These are phyloP conservation scores for Onygenales sp. DNA, from an alignment of 2,329 filamentous ascomycete species.

Conservation along the genomic window DNA sequence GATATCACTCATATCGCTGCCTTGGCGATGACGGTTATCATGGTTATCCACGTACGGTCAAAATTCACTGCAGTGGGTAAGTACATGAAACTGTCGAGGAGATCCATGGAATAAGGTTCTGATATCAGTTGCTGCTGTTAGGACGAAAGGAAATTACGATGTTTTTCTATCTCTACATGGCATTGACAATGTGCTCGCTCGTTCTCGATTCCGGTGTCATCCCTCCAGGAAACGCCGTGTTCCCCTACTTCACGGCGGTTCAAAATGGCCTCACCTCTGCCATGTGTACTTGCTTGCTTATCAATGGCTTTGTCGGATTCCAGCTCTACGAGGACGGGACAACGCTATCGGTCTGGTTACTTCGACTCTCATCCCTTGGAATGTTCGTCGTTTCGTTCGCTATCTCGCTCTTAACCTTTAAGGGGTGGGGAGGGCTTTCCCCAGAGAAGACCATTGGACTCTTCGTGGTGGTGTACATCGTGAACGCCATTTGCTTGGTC, in stretches of 20 bases:
- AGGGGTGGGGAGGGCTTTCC: constrained; percentile 74
- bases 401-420: constrained; percentile 85
- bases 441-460: constrained; percentile 80
- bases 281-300: constrained; percentile 76
- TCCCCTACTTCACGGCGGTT: constrained; percentile 82
- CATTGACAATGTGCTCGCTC: constrained; percentile 79
- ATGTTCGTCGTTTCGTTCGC: constrained; percentile 84
- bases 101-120: constrained; percentile 5
- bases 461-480: constrained; percentile 83
- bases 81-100: constrained; percentile 20
- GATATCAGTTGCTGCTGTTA: constrained; percentile 19
- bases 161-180: constrained; percentile 96
- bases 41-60: constrained; percentile 92
- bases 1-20: constrained; percentile 88
- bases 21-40: constrained; percentile 85
- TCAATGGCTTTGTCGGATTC: constrained; percentile 98
- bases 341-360: constrained; percentile 82
- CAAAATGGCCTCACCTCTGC: constrained; percentile 81
- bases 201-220: constrained; percentile 88
- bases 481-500: constrained; percentile 78
- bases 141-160: constrained; percentile 65
- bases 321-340: constrained; percentile 98
- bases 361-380: constrained; percentile 64
- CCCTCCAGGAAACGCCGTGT: constrained; percentile 68
- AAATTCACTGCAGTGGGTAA: constrained; percentile 96